Evolutionary conservation across 306 rosid species (phyloP), one percentile per base, ranked within the genome.

Genomic region (Amphicarpaea edgeworthii): DNA sequence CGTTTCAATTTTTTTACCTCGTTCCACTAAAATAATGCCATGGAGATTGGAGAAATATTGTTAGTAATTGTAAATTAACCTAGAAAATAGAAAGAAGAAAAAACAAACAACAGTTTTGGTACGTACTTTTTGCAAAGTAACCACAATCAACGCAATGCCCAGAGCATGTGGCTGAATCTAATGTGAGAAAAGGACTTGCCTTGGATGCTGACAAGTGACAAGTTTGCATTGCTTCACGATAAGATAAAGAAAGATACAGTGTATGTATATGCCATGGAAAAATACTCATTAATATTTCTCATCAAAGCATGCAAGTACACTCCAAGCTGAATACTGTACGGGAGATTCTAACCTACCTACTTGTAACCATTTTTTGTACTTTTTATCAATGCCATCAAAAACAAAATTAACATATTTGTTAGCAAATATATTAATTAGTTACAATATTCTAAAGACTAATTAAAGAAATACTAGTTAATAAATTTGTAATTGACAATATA

Each of bases 171-270:
- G 7, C 53, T 49, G 42, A 74, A 81, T 81, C 60, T 68, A 68
- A 58, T 68, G 80, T 49, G 81, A 75, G 84, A 81, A 68, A 81
- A 81, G 15, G 81, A 81, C 84, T 41, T 69, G 73, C 37, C 81
- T 17, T 75, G 38, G 21, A n/a, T n/a, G n/a, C n/a, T n/a, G n/a
- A n/a, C n/a, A n/a, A 9, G 62, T 67, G 81, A 75, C 77, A 68
- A 68, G 20, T 67, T 59, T 58, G 8, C 11, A 34, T 57, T 67
- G 65, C 55, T 80, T 73, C 47, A 34, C 34, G 11, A 73, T 66
- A 57, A 72, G n/a, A 38, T 17, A 23, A 58, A 41, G 23, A 49
- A 3, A n/a, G n/a, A n/a, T n/a, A n/a, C n/a, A n/a, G n/a, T n/a
- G n/a, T n/a, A n/a, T n/a, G n/a, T n/a, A n/a, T n/a, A n/a, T n/a